These are phyloP conservation scores for Amyloporia xantha DNA, from an alignment of 768 basidiomycete species.

Conservation along the genomic window DNA sequence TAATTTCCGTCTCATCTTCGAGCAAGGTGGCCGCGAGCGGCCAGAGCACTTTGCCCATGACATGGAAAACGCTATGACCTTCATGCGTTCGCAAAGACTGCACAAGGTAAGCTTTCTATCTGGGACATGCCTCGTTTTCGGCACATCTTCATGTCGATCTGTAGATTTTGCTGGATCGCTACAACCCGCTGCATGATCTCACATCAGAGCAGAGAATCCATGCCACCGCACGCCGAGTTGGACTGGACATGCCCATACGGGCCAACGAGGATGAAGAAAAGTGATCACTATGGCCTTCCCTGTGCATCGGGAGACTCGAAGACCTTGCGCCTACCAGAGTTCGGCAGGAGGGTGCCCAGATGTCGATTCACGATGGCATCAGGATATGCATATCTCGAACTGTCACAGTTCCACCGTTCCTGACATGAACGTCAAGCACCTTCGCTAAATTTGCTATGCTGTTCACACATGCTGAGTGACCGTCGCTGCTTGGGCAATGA, in stretches of 20 bases:
- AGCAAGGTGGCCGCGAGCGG: slow-evolving; percentile 26
- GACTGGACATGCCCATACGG: slow-evolving; percentile 71
- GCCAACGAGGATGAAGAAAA: slow-evolving; percentile 21
- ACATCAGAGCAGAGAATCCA: slow-evolving; percentile 74
- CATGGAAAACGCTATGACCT: slow-evolving; percentile 54
- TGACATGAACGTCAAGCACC: too few relatives aligned
- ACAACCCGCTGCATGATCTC: slow-evolving; percentile 80
- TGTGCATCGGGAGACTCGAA: too few relatives aligned
- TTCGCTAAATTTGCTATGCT: too few relatives aligned
- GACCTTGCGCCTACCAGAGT: too few relatives aligned
- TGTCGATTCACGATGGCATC: too few relatives aligned
- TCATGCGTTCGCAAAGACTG: slow-evolving; percentile 66
- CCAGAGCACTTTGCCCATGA: slow-evolving; percentile 34
- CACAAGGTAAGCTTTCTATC: slow-evolving; percentile 50
- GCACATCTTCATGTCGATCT: not conserved
- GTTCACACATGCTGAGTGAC: too few relatives aligned
- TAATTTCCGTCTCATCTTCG: slow-evolving; percentile 50
- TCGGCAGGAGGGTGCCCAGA: too few relatives aligned
- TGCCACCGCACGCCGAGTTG: slow-evolving; percentile 83
- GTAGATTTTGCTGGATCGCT: slow-evolving; percentile 68
- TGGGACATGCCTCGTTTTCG: slow-evolving; percentile 1
- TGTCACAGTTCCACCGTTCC: too few relatives aligned
- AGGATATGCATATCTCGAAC: too few relatives aligned
- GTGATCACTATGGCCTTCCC: not conserved
- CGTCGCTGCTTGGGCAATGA: too few relatives aligned